A percentile compares a stretch with the other conserved stretches of the same genome.
Evolutionary conservation across 2,329 filamentous ascomycete species (phyloP).

Genomic region (Corynespora cassiicola): DNA sequence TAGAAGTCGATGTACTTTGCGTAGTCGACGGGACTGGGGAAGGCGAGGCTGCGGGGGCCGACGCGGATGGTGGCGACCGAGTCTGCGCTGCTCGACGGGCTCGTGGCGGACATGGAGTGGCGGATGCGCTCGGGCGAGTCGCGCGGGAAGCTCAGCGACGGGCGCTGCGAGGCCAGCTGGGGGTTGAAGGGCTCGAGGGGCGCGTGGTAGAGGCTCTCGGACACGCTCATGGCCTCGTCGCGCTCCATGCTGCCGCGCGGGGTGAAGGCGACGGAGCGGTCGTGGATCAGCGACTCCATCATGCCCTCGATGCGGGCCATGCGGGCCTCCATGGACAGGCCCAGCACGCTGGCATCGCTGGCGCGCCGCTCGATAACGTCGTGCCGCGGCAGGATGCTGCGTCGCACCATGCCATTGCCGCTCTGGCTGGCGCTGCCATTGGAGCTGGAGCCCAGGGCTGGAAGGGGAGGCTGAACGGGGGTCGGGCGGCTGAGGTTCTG

Average conservation of each 20-base stretch:
- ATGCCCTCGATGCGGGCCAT: constrained; percentile 43
- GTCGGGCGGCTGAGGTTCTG: constrained; percentile 45
- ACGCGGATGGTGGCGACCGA: constrained; percentile 18
- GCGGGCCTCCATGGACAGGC: constrained; percentile 39
- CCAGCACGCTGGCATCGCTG: constrained; percentile 33
- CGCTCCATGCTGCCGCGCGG: constrained; percentile 33
- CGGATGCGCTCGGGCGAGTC: constrained; percentile 15
- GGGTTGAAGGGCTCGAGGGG: constrained; percentile 31
- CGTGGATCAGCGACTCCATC: constrained; percentile 43
- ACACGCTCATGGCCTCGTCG: constrained; percentile 25
- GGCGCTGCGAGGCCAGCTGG: constrained; percentile 21
- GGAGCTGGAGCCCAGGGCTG: constrained; percentile 4
- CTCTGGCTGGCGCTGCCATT: constrained; percentile 10
- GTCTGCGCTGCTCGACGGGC: constrained; percentile 11
- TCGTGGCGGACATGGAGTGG: constrained; percentile 8
- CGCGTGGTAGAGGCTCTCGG: constrained; percentile 25
- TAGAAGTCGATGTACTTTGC: constrained; percentile 31
- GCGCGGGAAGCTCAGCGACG: constrained; percentile 16
- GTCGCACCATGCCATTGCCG: constrained; percentile 19
- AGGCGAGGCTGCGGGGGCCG: constrained; percentile 24
- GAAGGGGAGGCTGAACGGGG: constrained; percentile 20
- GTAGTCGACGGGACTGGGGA: constrained; percentile 28
- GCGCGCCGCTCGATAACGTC: constrained; percentile 26
- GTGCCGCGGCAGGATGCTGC: constrained; percentile 27
- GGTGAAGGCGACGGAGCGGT: constrained; percentile 29